Evolutionary conservation across 129 eudicot species (phyloP), one percentile per base, ranked within the genome.

Genomic region (Chrysanthemum makinoi): DNA sequence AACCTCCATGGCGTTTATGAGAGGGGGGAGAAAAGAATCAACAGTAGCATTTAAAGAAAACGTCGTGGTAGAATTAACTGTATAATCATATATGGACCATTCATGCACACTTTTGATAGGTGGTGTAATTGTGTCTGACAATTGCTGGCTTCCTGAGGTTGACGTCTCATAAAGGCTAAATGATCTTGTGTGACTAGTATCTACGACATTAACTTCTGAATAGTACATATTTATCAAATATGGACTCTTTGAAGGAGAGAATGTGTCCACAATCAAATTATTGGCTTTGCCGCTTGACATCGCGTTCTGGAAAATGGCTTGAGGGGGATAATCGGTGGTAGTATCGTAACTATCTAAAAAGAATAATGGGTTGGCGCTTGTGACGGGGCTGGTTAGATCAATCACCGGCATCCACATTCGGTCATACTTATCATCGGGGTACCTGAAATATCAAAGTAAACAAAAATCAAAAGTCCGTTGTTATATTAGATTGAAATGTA

Each of bases 1-100:
- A 16, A 60, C 66, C 65, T 79, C 83, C 6, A 74, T 62, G 72
- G 66, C 83, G 51, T 74, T 79, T 51, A 79, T 73, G 28, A 79
- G 62, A 52, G 83, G 83, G 13, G 83, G 83, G 26, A 60, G 72
- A 33, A 61, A 35, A 20, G 83, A 79, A 46, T 54, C 59, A 3
- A 20, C 10, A 3, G 83, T 79, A 16, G 79, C 79, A 46, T 61
- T 33, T 75, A 79, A 68, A 53, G 79, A 73, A 43, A 79, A 13
- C 13, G 33, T 16, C 5, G 74, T 74, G 16, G 9, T 14, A 2
- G 83, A 74, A 39, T 48, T 39, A 10, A 75, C 70, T 0, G 49
- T 60, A 70, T 50, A 61, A 10, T 61, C 39, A 62, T 11, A 22
- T 16, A 59, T 10, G 2, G 10, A 51, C 44, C 61, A 66, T 79